phyloP scores from a whole-genome alignment of 768 basidiomycete genomes.

The Filobasidium wieringae region DNA sequence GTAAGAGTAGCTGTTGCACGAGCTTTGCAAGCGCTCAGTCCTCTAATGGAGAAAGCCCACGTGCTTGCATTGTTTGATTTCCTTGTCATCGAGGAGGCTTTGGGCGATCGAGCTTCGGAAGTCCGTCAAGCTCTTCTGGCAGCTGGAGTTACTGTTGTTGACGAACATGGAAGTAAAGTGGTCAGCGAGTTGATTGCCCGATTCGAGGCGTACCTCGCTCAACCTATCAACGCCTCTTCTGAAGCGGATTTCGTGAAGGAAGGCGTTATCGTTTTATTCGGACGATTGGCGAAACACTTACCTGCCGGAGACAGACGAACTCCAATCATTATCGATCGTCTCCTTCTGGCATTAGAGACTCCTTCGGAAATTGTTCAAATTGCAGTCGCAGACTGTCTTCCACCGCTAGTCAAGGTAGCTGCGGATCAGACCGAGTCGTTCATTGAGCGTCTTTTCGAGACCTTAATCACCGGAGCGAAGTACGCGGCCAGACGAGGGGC shows the following conservation, averaged over 20 bases:
- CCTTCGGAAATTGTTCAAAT: slow-evolving; percentile 93
- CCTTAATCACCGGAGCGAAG: slow-evolving; percentile 65
- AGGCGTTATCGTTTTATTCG: slow-evolving; percentile 86
- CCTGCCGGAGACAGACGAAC: slow-evolving; percentile 64
- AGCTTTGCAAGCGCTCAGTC: slow-evolving; percentile 57
- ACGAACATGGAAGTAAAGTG: slow-evolving; percentile 61
- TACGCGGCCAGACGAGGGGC: slow-evolving; percentile 94
- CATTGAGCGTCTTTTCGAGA: slow-evolving; percentile 63
- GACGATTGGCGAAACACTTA: slow-evolving; percentile 79
- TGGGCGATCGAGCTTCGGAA: slow-evolving; percentile 70
- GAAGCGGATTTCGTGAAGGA: slow-evolving; percentile 81
- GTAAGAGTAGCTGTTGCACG: slow-evolving; percentile 62
- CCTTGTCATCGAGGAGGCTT: slow-evolving; percentile 68
- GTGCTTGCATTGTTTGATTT: slow-evolving; percentile 69
- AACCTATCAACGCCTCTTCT: slow-evolving; percentile 51
- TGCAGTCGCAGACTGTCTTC: slow-evolving; percentile 89
- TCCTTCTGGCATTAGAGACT: slow-evolving; percentile 81
- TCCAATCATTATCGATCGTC: slow-evolving; percentile 64
- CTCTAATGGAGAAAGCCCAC: slow-evolving; percentile 51
- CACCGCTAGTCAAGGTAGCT: slow-evolving; percentile 68
- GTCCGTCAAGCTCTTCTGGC: slow-evolving; percentile 80
- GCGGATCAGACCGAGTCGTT: slow-evolving; percentile 51
- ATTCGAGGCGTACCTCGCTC: slow-evolving; percentile 65
- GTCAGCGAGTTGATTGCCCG: slow-evolving; percentile 63
- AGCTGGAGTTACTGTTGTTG: slow-evolving; percentile 70